Base-by-base conservation (phyloP, 257 asterid species). In the Nicotiana undulata region DNA sequence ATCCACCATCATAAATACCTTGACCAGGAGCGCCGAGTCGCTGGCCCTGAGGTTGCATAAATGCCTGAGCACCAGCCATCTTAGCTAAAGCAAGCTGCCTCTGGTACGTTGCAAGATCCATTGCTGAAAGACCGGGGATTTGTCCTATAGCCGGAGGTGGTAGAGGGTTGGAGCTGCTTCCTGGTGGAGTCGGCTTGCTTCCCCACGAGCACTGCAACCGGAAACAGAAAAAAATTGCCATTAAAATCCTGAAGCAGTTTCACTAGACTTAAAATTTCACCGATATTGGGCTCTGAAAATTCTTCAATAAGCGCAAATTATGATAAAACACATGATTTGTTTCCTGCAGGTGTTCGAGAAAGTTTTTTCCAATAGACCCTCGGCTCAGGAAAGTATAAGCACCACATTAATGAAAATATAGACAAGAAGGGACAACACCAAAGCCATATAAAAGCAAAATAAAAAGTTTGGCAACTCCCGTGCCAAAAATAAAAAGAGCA, bases 121-220 rank as follows among this genome's bases (percentile, higher is more conserved):
- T 84, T 16, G 90, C 89, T 28, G 93, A 85, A 85, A 88, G 84
- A 20, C 93, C 90, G 0, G 90, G 91, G 66, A 92, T 68, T 18
- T 88, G 92, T 28, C 89, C 86, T 3, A 72, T 72, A 15, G 89
- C 90, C 5, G 97, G 98, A 22, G 93, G 97, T 44, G 98, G 92
- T 49, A 94, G 90, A n/a, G 97, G 96, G 78, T 80, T 85, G 9
- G 95, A 90, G 37, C 89, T 89, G 64, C 91, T 90, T 67, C 98
- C 97, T 0, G 91, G 95, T 9, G 94, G 94, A 34, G 97, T 92
- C 2, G 98, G 97, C 89, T 94, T 94, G 82, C 93, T 90, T 59
- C 97, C 97, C 98, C 97, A 94, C 4, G 97, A 94, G 85, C 98
- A 92, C 98, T 92, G 70, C 75, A 86, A 64, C 13, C 8, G 13